These are phyloP conservation scores for Veloboletus limbatus DNA, from an alignment of 1,284 basidiomycete species.

Conservation along the genomic window DNA sequence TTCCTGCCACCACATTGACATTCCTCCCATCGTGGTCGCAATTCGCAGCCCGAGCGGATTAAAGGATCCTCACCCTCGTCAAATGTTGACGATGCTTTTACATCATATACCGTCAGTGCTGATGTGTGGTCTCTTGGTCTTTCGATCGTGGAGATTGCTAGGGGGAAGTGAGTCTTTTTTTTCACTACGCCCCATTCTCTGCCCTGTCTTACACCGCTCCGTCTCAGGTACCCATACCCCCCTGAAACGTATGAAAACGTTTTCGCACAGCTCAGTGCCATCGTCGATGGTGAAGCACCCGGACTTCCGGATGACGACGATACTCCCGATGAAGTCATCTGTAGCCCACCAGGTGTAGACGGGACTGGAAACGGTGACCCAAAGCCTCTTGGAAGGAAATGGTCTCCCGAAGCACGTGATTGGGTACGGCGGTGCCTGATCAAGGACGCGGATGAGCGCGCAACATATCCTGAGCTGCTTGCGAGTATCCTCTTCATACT, in stretches of 20 bases:
- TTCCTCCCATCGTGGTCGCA: slow-evolving; percentile 1
- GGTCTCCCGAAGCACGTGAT: slow-evolving; percentile 47
- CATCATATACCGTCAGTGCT: slow-evolving; percentile 92
- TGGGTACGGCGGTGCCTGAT: slow-evolving; percentile 65
- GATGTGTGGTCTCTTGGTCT: slow-evolving; percentile 99
- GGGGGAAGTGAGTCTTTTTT: slow-evolving; percentile 47
- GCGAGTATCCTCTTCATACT: slow-evolving; percentile 39
- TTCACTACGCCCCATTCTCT: not conserved
- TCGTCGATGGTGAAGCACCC: slow-evolving; percentile 93
- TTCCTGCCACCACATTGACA: slow-evolving; percentile 4
- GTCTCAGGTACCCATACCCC: slow-evolving; percentile 82
- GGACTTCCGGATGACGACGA: slow-evolving; percentile 60
- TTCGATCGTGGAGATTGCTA: slow-evolving; percentile 90
- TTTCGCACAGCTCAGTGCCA: slow-evolving; percentile 93
- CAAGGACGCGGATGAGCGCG: slow-evolving; percentile 76
- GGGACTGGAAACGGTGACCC: slow-evolving; percentile 25
- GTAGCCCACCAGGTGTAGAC: slow-evolving; percentile 30
- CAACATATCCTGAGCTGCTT: slow-evolving; percentile 83
- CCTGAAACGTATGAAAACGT: slow-evolving; percentile 98
- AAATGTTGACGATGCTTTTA: slow-evolving; percentile 33
- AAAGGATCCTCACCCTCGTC: slow-evolving; percentile 79
- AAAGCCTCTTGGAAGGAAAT: slow-evolving; percentile 18
- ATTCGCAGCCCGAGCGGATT: slow-evolving; percentile 83
- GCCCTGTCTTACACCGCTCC: slow-evolving; percentile 3
- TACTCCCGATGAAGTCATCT: slow-evolving; percentile 9